Evolutionary conservation across 2,329 filamentous ascomycete species (phyloP), one percentile per base, ranked within the genome.

Genomic region (Nakataea oryzae): DNA sequence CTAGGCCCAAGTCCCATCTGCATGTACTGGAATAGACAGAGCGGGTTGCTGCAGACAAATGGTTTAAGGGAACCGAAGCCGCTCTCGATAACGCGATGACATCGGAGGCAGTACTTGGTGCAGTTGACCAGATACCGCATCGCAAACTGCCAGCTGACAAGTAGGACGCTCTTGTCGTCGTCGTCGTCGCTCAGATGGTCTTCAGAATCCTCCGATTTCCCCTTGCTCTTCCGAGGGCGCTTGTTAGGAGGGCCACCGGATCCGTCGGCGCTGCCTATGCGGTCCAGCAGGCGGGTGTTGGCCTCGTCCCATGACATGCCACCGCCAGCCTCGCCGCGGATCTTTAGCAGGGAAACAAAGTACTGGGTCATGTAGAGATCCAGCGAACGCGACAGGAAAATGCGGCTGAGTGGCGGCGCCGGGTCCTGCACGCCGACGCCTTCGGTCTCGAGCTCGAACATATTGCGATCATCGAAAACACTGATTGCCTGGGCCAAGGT

Each of bases 1-100:
- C 86, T 91, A 1, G 90, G 89, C 0, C 92, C 93, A 69, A 96
- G 87, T 0, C 91, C 91, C n/a, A 96, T 78, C 21, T 84, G 81
- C 80, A 96, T 89, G 74, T 95, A 96, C 70, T 97, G 93, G 69
- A 90, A 96, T 4, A 96, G 77, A 69, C 93, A 97, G 3, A 97
- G 78, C 1, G 81, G 78, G 14, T 84, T 81, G 27, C 84, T 83
- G 74, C 93, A 97, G 57, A 96, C 91, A 64, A 89, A 91, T 2
- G 89, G 89, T 67, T 90, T 91, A 64, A 92, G 77, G 1, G 88
- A 84, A 67, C 87, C 84, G 50, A 93, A 86, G 0, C 84, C 81
- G 2, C 79, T 80, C 1, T 82, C 73, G 47, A 90, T 81, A 66
- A 81, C 87, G 66, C 83, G 82, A 72, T 96, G 90, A 69, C 93